These are phyloP conservation scores for Acidiella bohemica DNA, from an alignment of 495 filamentous ascomycete species.

Conservation along the genomic window DNA sequence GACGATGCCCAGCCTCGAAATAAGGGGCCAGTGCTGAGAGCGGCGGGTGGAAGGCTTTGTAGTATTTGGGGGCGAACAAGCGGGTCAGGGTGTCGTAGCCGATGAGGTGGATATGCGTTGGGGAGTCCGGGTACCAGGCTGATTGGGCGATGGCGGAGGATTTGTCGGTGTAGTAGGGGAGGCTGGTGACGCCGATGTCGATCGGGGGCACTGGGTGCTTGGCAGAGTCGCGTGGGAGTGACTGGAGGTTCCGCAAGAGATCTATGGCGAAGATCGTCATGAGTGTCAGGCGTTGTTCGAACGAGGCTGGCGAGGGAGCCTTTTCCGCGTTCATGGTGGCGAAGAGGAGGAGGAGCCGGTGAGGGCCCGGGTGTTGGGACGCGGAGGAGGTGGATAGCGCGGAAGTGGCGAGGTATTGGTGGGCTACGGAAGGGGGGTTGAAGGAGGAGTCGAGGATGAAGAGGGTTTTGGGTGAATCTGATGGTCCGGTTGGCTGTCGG, in stretches of 20 bases:
- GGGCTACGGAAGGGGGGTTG: conserved; percentile 82
- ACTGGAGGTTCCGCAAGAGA: conserved; percentile 26
- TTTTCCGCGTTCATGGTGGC: conserved; percentile 93
- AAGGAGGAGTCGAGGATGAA: conserved; percentile 90
- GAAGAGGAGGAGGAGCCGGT: conserved; percentile 64
- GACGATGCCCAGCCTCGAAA: conserved; percentile 49
- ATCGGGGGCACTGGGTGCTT: conserved; percentile 27
- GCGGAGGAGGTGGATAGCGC: conserved; percentile 38
- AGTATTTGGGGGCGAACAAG: conserved; percentile 76
- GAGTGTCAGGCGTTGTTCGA: conserved; percentile 71
- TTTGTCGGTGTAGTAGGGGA: conserved; percentile 80
- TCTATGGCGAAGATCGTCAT: conserved; percentile 71
- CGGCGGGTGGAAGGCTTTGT: conserved; percentile 42
- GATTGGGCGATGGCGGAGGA: conserved; percentile 45
- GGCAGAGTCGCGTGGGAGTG: conserved; percentile 14
- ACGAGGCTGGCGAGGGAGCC: conserved; percentile 64
- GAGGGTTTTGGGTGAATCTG: conserved; percentile 38
- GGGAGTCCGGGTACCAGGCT: conserved; percentile 37
- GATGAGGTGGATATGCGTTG: conserved; percentile 50
- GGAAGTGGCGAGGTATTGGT: conserved; percentile 58
- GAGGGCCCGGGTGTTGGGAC: conserved; percentile 18
- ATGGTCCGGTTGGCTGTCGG: background rate
- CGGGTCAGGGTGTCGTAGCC: conserved; percentile 83
- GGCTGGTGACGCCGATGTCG: conserved; percentile 70
- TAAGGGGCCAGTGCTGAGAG: conserved; percentile 47